Evolutionary conservation across 75 land plant species (phyloP), one percentile per base, ranked within the genome.

Genomic region (Isoetes taiwanensis): DNA sequence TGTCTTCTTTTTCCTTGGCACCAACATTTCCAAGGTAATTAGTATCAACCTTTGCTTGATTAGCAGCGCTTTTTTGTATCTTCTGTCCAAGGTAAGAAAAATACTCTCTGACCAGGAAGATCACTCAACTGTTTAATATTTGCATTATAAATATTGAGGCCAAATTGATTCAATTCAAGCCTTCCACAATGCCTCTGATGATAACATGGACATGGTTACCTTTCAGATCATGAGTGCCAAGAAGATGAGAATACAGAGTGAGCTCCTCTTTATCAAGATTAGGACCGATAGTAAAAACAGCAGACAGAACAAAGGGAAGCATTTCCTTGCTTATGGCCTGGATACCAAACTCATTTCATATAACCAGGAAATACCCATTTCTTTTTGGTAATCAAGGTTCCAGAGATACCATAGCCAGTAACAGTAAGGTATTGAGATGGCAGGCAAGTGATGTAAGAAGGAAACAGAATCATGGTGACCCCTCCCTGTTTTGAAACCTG

Each of bases 71-170:
- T 56, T 64, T 59, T 61, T 76, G 72, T 8, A 68, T 75, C 70
- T 75, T 72, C 58, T 79, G 75, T 5, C 78, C 78, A 26, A 75
- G 48, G 31, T 71, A 80, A 1, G 82, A 80, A 64, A 80, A 80
- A 34, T 76, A 80, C 70, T 76, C 79, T 1, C n/a, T 42, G 73
- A 3, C 80, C 80, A 0, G 37, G 59, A 0, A 74, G 70, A 28
- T 78, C 80, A 27, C 69, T 73, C 2, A 78, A 65, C 32, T 78
- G 80, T 37, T 73, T 73, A 5, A 78, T 67, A 28, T 78, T 78
- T 28, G 80, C 80, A 28, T 78, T 73, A 66, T 73, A 78, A 28
- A 78, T 74, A 23, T 73, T 4, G 11, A 78, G 64, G 10, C 80
- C 80, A 24, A 76, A 67, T 20, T 72, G 70, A 58, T 76, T 59